Evolutionary conservation across 208 protist species (phyloP), one percentile per base, ranked within the genome.

Genomic region (Trypanosoma rangeli): DNA sequence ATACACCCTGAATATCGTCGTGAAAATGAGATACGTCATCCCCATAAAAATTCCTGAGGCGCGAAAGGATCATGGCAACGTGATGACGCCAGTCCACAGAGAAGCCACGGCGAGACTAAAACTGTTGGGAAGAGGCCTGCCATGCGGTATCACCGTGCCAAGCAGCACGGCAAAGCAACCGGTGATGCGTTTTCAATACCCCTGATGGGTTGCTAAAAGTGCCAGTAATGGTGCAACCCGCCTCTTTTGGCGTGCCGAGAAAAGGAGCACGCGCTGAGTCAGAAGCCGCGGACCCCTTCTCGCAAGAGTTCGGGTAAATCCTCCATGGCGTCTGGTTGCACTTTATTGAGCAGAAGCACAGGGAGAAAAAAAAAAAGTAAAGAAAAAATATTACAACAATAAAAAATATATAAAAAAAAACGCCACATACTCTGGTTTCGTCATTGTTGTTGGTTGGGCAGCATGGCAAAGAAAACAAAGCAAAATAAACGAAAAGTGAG

Each of bases 61-160:
- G 16, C 35, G 37, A 61, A 85, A 84, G n/a, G 77, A 66, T 31
- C 56, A 81, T 5, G 80, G 80, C 31, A 85, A 48, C 20, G 75
- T 54, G 24, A 83, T 54, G 33, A 79, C 64, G 29, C 80, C 73
- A 24, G 67, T 77, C 0, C 76, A 76, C 13, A 85, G 39, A 18
- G 70, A 74, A 24, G 76, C 70, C 7, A 55, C 67, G 10, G 73
- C 68, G 24, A 82, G 56, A 50, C 65, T 80, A 42, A 82, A 79
- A 24, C 49, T 70, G 29, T 59, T 69, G 31, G 73, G 64, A 10
- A 77, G 24, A 31, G 61, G 18, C 28, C 65, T 71, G 60, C 80
- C 76, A 61, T 73, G 42, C 26, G 76, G 76, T 42, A 81, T 67
- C 8, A 77, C 16, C 18, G 35, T 58, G 37, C 28, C 26, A 44